These are phyloP conservation scores for Penicillium digitatum DNA, from an alignment of 2,329 filamentous ascomycete genomes.

Conservation along the genomic window DNA sequence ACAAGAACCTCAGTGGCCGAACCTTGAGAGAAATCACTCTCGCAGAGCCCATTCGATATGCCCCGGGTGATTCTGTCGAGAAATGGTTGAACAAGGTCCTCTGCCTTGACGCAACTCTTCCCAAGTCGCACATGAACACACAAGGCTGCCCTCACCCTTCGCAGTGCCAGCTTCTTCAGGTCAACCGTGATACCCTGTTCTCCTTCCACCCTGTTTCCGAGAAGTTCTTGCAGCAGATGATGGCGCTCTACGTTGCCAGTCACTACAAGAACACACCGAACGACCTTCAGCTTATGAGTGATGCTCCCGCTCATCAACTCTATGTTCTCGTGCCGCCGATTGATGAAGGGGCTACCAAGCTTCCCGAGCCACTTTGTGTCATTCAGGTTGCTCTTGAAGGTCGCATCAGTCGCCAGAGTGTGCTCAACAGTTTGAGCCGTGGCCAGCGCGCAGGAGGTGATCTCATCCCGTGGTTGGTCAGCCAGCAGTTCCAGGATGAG, in stretches of 20 bases:
- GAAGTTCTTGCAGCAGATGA: conserved; percentile 96
- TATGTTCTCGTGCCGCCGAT: conserved; percentile 90
- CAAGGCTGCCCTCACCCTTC: conserved; percentile 85
- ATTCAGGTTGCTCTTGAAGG: conserved; percentile 93
- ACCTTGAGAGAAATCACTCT: conserved; percentile 88
- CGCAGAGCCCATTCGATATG: conserved; percentile 90
- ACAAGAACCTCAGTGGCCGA: conserved; percentile 61
- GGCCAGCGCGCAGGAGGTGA: conserved; percentile 88
- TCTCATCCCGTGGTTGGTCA: conserved; percentile 94
- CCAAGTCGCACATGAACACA: conserved; percentile 66
- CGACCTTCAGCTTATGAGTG: conserved; percentile 96
- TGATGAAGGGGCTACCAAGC: conserved; percentile 67
- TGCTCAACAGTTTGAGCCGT: conserved; percentile 81
- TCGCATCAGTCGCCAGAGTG: conserved; percentile 87
- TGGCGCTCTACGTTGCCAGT: conserved; percentile 92
- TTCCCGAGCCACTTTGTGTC: conserved; percentile 91
- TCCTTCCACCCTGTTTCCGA: conserved; percentile 97
- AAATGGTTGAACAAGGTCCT: conserved; percentile 94
- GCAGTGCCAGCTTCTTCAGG: conserved; percentile 84
- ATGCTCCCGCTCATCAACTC: conserved; percentile 92
- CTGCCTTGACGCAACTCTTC: conserved; percentile 87
- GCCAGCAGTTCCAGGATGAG: conserved; percentile 96
- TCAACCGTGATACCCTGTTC: conserved; percentile 96
- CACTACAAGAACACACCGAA: conserved; percentile 99
- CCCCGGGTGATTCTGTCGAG: conserved; percentile 83